Percentiles rank a stretch among this genome's conserved stretches.
These are phyloP conservation scores for Pyrus hybrid DNA, from an alignment of 331 rosid species.

Conservation along the genomic window DNA sequence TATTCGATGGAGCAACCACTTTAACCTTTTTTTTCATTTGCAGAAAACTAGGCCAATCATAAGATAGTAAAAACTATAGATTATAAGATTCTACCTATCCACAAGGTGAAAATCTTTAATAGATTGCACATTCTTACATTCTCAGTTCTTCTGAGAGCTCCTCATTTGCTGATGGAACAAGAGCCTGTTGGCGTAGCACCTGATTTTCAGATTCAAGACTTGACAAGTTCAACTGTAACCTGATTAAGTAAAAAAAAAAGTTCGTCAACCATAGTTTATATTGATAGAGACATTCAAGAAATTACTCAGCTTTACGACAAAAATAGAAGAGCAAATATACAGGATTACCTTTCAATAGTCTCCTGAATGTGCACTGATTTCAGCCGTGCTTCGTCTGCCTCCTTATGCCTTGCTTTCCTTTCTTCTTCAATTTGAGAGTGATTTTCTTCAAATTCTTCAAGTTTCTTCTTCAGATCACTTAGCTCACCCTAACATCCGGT, in stretches of 20 bases:
- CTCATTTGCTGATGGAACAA: slow-evolving; percentile 62
- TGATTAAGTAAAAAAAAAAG: slow-evolving; percentile 22
- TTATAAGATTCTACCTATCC: background rate
- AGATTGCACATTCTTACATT: slow-evolving; percentile 31
- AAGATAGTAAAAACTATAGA: background rate
- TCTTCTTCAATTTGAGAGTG: slow-evolving; percentile 35
- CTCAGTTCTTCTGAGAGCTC: slow-evolving; percentile 65
- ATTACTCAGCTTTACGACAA: background rate
- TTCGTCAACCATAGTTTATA: slow-evolving; percentile 19
- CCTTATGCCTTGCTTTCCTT: slow-evolving; percentile 48
- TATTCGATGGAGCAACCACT: background rate
- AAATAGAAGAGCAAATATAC: background rate
- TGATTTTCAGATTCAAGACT: slow-evolving; percentile 81
- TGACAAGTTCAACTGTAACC: slow-evolving; percentile 67
- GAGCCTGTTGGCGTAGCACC: slow-evolving; percentile 76
- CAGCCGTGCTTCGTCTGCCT: slow-evolving; percentile 65
- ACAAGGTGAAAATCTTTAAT: background rate
- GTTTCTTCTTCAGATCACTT: slow-evolving; percentile 47
- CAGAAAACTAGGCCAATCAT: background rate
- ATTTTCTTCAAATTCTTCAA: slow-evolving; percentile 52
- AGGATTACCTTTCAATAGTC: slow-evolving; percentile 59
- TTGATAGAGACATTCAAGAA: background rate
- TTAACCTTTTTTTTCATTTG: background rate
- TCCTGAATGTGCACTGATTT: slow-evolving; percentile 64
- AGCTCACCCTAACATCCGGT: slow-evolving; percentile 43